Evolutionary conservation across 768 basidiomycete species (phyloP).

Genomic region (Lanmaoa pseudosensibilis): DNA sequence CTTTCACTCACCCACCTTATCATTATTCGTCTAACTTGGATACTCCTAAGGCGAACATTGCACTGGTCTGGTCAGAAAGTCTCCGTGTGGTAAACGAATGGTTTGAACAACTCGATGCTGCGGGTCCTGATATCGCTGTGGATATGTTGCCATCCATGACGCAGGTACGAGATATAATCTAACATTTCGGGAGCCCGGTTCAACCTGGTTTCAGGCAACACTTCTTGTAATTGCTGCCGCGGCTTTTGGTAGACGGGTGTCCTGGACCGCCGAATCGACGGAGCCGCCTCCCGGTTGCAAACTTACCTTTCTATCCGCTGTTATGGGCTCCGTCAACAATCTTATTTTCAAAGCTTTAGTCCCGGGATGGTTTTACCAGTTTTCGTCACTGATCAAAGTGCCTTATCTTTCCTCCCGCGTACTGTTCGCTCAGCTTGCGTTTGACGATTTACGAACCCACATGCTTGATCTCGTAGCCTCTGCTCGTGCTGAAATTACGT

Average conservation of each 20-base stretch:
- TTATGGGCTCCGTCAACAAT: slow-evolving; percentile 19
- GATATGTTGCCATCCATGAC: slow-evolving; percentile 12
- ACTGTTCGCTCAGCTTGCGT: slow-evolving; percentile 32
- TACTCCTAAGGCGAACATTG: slow-evolving; percentile 40
- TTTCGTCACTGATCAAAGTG: slow-evolving; percentile 28
- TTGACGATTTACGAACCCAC: slow-evolving; percentile 38
- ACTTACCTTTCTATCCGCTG: slow-evolving; percentile 40
- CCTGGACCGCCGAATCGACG: slow-evolving; percentile 34
- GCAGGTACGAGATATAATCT: slow-evolving; percentile 10
- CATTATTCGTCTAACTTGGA: background rate
- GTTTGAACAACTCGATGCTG: slow-evolving; percentile 39
- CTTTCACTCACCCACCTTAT: background rate
- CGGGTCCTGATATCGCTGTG: slow-evolving; percentile 20
- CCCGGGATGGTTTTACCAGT: slow-evolving; percentile 35
- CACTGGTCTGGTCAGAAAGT: slow-evolving; percentile 50
- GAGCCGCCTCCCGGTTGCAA: slow-evolving; percentile 31
- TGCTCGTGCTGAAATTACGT: slow-evolving; percentile 38
- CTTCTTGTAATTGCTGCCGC: slow-evolving; percentile 43
- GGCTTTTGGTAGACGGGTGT: slow-evolving; percentile 40
- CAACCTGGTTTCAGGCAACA: slow-evolving; percentile 25
- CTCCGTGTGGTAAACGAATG: slow-evolving; percentile 42
- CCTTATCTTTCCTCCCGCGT: slow-evolving; percentile 38
- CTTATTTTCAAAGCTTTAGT: slow-evolving; percentile 32
- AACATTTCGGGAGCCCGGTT: background rate
- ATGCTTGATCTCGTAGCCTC: slow-evolving; percentile 42